Evolutionary conservation across 306 rosid species (phyloP).

Genomic region (Vigna trinervia): DNA sequence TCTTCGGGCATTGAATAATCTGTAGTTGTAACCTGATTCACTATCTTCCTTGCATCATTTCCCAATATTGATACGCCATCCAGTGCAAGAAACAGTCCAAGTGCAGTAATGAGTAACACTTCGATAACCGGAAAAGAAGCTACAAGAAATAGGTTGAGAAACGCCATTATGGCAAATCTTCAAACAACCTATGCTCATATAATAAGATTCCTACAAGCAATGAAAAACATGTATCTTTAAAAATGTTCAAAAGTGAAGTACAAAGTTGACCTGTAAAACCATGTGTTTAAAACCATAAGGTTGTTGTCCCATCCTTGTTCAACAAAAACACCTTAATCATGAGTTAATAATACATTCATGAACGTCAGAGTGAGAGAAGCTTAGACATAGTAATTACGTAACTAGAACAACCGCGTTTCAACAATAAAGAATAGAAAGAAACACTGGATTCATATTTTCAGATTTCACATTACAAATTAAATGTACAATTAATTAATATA

Average conservation of each 20-base stretch:
- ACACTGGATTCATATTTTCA: no score
- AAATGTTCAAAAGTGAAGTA: not conserved
- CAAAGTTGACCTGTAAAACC: not conserved
- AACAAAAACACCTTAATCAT: not conserved
- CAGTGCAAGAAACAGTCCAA: constrained; percentile 60
- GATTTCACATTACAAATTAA: no score
- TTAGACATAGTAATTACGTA: not conserved
- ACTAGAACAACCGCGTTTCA: not conserved
- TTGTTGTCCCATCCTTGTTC: not conserved
- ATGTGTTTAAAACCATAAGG: not conserved
- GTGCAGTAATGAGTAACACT: constrained; percentile 54
- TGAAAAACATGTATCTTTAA: not conserved
- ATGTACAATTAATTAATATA: no score
- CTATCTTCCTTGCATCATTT: constrained; percentile 55
- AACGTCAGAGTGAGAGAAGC: not conserved
- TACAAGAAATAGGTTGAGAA: constrained; percentile 48
- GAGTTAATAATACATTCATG: constrained; percentile 7
- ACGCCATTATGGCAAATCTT: constrained; percentile 52
- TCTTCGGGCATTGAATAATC: not conserved
- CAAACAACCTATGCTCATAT: not conserved
- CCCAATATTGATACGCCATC: constrained; percentile 51
- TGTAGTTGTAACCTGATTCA: constrained; percentile 50
- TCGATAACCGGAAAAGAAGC: constrained; percentile 55
- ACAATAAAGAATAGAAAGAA: no score
- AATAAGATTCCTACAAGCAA: constrained; percentile 20